Base-by-base conservation (phyloP, 768 basidiomycete genomes). In the Leccinum aurantiacum region DNA sequence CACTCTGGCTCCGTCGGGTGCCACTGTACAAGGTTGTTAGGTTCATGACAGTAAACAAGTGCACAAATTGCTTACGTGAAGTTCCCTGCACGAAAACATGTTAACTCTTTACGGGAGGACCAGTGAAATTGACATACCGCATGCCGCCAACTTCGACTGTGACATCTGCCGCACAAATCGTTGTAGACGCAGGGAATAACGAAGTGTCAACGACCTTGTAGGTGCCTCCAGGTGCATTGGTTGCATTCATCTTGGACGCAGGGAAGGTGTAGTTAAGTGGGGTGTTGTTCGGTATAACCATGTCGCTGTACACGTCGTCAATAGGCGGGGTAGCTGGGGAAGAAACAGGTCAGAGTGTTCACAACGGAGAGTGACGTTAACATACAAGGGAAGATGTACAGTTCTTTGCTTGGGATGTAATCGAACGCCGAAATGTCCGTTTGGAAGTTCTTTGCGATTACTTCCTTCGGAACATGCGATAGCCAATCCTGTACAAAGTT, bases 391-490 rank as follows among this genome's bases (percentile, higher is more conserved):
- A 82, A 80, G 51, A 87, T 87, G 66, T 87, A 87, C 19, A 87
- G 70, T 63, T 84, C 80, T 3, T 70, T 63, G 48, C 77, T 71
- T 2, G 86, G 85, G 35, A 88, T 81, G 49, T 83, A 76, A 59
- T 85, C 77, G 58, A 86, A 86, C 3, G 79, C 75, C 38, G 80
- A 72, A 4, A 76, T 75, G 52, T 71, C 66, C 6, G 77, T 67
- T 38, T 81, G 79, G 68, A 89, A 88, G 69, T 88, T 89, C 74
- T 87, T 87, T 15, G 85, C 84, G 3, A 88, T 71, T 0, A 85
- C 82, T 49, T 80, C 78, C 62, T 79, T 76, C 10, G 85, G 84
- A 15, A 84, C 77, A 64, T 89, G 88, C 3, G 87, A 78, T 24
- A 88, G 75, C 86, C 88, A 89, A 60, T 89, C 87, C 58, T 86